Base-by-base conservation (phyloP, 2,329 filamentous ascomycete species). In the Claviceps lovelessii region DNA sequence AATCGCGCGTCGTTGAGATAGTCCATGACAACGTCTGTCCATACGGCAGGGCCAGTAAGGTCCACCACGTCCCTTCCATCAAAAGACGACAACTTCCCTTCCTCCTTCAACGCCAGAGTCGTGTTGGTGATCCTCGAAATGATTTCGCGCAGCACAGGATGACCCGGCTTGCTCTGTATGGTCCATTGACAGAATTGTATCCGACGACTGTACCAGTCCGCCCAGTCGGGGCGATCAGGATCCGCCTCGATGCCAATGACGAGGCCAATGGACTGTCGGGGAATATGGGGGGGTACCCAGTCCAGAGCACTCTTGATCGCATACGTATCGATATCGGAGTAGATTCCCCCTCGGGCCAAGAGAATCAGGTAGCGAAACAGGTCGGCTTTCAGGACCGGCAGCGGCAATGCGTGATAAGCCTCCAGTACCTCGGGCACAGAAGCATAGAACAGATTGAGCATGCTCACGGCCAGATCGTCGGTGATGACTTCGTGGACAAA, bases 171-270 rank as follows among this genome's bases (percentile, higher is more conserved):
- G 55, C 87, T 76, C 70, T 97, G 91, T 59, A 98, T 96, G 1
- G 93, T 98, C 93, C 93, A 98, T 69, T 98, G 93, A 72, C 93
- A 98, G 71, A 98, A 97, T 68, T 97, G 93, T 58, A 98, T 90
- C 59, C 91, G 82, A 57, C 93, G 86, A 59, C 89, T 93, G 74
- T 97, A 98, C 93, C 91, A 97, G 1, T 95, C 76, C 41, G 82
- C 79, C 93, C 93, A 98, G 68, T 98, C 93, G 4, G 81, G 80
- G 50, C 93, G 82, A 69, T 97, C 90, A 0, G 93, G 90, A 66
- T 98, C 93, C 5, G 93, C 93, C 73, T 98, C 93, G 60, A 98
- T 96, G 56, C 93, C 93, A 63, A 97, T 78, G 44, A 98, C 84
- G 59, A 98, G 76, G 10, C 93, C 93, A 61, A 97, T 79, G 1